Conservation (phyloP, 768 basidiomycete species). For the Pleurotus ostreatus region DNA sequence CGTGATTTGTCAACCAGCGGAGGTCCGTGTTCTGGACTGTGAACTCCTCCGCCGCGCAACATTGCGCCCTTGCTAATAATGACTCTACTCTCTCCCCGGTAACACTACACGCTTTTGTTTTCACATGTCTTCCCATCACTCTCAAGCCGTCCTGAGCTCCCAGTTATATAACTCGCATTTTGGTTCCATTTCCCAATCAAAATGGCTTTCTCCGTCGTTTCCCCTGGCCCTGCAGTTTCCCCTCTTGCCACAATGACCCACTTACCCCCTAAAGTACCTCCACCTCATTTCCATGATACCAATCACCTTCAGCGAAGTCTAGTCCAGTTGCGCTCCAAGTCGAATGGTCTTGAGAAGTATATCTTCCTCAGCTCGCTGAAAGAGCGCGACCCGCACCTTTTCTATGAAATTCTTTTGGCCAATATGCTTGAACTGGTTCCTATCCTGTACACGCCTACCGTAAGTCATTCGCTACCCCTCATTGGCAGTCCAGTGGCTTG, state of each 20-base stretch:
- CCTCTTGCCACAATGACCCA: not conserved
- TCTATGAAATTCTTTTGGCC: conserved; percentile 58
- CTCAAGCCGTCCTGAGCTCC: not conserved
- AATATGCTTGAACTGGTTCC: conserved; percentile 68
- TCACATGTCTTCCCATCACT: not conserved
- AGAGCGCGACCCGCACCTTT: conserved; percentile 57
- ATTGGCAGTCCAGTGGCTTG: not conserved
- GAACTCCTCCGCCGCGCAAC: not conserved
- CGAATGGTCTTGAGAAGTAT: conserved; percentile 59
- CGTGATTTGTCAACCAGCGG: conserved; percentile 1
- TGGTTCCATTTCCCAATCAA: not conserved
- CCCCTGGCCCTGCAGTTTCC: conserved; percentile 11
- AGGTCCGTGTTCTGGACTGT: conserved; percentile 2
- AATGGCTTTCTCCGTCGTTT: conserved; percentile 10
- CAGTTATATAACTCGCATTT: not conserved
- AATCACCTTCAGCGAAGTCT: conserved; percentile 57
- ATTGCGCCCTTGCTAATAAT: no score
- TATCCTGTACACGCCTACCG: conserved; percentile 74
- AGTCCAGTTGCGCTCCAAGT: conserved; percentile 54
- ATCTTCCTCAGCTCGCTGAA: conserved; percentile 66
- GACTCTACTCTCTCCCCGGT: not conserved
- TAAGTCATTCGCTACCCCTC: conserved; percentile 18
- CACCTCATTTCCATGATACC: conserved; percentile 45
- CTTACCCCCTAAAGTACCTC: conserved; percentile 20
- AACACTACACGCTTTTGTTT: not conserved